Percentiles rank a stretch among this genome's conserved stretches.
Conservation (phyloP, 1,284 basidiomycete species). For the Ceratobasidium sp. region DNA sequence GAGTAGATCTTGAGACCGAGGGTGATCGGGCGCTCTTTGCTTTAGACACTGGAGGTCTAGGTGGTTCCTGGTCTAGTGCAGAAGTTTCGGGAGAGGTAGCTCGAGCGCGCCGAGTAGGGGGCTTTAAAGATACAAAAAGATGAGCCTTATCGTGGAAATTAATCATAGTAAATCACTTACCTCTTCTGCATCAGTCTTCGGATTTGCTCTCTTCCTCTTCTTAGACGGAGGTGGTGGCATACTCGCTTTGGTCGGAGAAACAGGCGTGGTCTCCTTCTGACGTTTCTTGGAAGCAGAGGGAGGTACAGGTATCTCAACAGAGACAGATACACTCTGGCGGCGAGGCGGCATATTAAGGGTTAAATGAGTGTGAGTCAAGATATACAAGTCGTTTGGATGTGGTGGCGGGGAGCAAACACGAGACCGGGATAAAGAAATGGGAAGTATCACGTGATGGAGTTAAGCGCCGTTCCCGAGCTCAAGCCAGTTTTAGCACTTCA, state of each 20-base stretch:
- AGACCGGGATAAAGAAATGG: too few species aligned
- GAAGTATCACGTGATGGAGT: too few species aligned
- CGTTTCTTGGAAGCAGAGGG: slow-evolving; percentile 8
- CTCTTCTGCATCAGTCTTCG: slow-evolving; percentile 33
- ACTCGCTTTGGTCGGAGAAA: not conserved
- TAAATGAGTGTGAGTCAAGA: slow-evolving; percentile 9
- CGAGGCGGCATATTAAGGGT: not conserved
- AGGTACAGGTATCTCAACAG: slow-evolving; percentile 31
- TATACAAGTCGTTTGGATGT: too few species aligned
- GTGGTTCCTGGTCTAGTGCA: not conserved
- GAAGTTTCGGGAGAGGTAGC: not conserved
- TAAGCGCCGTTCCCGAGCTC: too few species aligned
- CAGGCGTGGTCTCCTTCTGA: not conserved
- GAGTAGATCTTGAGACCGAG: slow-evolving; percentile 7
- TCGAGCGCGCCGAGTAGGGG: not conserved
- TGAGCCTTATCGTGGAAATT: not conserved
- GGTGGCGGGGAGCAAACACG: too few species aligned
- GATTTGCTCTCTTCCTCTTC: slow-evolving; percentile 13
- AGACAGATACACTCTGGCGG: slow-evolving; percentile 18
- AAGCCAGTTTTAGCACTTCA: too few species aligned
- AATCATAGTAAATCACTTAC: not conserved
- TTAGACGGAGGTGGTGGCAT: slow-evolving; percentile 20
- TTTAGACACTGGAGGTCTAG: slow-evolving; percentile 21
- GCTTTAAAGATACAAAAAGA: not conserved
- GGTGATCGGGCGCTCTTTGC: slow-evolving; percentile 5